Base-by-base conservation (phyloP, 2,329 filamentous ascomycete genomes). In the Aspergillus fumigatiaffinis region DNA sequence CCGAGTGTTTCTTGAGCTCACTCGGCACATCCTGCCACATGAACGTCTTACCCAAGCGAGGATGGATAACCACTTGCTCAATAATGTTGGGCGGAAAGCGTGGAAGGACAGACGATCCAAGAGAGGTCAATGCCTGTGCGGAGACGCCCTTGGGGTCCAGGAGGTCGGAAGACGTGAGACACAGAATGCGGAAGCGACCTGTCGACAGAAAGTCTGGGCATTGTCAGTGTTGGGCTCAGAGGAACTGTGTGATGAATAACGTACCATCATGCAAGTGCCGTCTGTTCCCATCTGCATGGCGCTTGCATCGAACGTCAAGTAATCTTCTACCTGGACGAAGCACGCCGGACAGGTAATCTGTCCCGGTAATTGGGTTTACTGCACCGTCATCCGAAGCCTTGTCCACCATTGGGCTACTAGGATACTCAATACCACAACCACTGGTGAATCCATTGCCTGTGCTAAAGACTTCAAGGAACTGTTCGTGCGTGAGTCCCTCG, bases 361-460 rank as follows among this genome's bases (percentile, higher is more conserved):
- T 71, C 7, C 71, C 72, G 2, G 53, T 55, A 38, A 73, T 60
- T 3, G 70, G 69, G 35, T 68, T 68, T 10, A 53, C 57, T 9
- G 9, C 35, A n/a, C 38, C 53, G 1, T 26, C 60, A 1, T 50
- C 55, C n/a, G 51, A 38, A 4, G 29, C 56, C 35, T 68, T 70
- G 8, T 69, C 56, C 1, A 75, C 68, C 0, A 65, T 63, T 25
- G 63, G 41, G 32, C 68, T 74, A 14, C 68, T 66, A 0, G 66
- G 64, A 54, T 76, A 77, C 46, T 74, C 71, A 12, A 76, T 69
- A 17, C 73, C 74, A 54, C 73, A 74, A 3, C 74, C 75, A 26
- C 69, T 75, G 10, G 73, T 75, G 53, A 76, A 74, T 1, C 70
- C 71, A 50, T 73, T 73, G 26, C 72, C 73, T 4, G 67, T 69